Conservation (phyloP, 768 basidiomycete species). For the Leucosporidium creatinivorum region DNA sequence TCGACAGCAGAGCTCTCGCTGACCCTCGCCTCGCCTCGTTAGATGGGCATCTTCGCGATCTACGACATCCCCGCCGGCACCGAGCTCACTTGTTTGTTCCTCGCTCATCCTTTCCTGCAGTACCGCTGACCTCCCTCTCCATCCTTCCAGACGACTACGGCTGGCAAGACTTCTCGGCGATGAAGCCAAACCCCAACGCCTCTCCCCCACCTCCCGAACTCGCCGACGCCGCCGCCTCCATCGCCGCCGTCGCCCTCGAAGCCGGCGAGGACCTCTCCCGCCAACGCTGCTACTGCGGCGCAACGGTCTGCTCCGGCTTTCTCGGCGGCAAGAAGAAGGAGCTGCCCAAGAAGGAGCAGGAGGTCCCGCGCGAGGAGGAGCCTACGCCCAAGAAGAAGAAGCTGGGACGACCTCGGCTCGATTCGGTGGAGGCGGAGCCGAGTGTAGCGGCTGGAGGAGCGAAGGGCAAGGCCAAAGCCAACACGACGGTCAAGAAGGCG, state of each 20-base stretch:
- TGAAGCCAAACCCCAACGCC: not conserved
- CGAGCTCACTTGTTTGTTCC: slow-evolving; percentile 23
- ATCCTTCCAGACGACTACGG: slow-evolving; percentile 27
- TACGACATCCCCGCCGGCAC: slow-evolving; percentile 22
- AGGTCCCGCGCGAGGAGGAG: not conserved
- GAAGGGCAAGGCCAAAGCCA: not conserved
- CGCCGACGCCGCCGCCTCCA: not conserved
- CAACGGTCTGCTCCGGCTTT: slow-evolving; percentile 17
- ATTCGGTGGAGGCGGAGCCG: not conserved
- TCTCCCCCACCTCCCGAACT: not conserved
- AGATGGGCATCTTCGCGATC: slow-evolving; percentile 28
- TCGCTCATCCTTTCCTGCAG: not conserved
- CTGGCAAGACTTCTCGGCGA: slow-evolving; percentile 27
- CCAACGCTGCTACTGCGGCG: slow-evolving; percentile 27
- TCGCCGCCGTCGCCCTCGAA: not conserved
- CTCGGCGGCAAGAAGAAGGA: slow-evolving; percentile 19
- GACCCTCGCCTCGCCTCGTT: too few relatives aligned
- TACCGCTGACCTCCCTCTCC: not conserved
- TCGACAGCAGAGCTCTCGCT: not conserved
- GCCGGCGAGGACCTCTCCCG: slow-evolving; percentile 13
- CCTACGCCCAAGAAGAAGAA: not conserved
- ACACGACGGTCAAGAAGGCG: not conserved
- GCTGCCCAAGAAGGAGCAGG: not conserved
- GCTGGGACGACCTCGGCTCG: not conserved
- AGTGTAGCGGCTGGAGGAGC: not conserved